A percentile compares a stretch with the other conserved stretches of the same genome.
These are phyloP conservation scores for Crotalaria pallida DNA, from an alignment of 306 rosid species.

Conservation along the genomic window DNA sequence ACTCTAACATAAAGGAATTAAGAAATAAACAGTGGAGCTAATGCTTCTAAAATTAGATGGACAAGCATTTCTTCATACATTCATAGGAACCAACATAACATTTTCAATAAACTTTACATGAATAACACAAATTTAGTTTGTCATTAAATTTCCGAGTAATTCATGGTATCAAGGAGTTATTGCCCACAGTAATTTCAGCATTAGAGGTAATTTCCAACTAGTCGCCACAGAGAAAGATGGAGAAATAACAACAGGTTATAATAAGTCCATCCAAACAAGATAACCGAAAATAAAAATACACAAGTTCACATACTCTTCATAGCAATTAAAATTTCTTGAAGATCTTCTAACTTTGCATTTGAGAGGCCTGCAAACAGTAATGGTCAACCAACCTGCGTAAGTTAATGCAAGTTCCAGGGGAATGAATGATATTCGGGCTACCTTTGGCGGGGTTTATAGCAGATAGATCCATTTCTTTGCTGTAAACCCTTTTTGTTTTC, in stretches of 20 bases:
- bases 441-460: conserved; percentile 31
- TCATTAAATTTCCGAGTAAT: not conserved
- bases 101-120: not conserved
- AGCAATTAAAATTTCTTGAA: conserved; percentile 28
- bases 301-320: conserved; percentile 40
- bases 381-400: not conserved
- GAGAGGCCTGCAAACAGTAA: conserved; percentile 52
- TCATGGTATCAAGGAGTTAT: not conserved
- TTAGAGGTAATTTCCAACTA: conserved; percentile 4
- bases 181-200: not conserved
- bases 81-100: not conserved
- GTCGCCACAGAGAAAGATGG: not conserved
- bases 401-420: conserved; percentile 10
- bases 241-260: not conserved
- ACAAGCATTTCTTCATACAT: not conserved
- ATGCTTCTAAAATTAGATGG: not conserved
- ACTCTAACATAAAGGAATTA: too few species aligned
- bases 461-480: conserved; percentile 26
- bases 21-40: not conserved
- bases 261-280: not conserved
- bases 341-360: conserved; percentile 39
- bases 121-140: not conserved
- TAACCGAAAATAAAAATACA: not conserved
- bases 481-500: conserved; percentile 29
- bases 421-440: conserved; percentile 22